A percentile compares a stretch with the other conserved stretches of the same genome.
phyloP scores from a whole-genome alignment of 495 filamentous ascomycete species.

The Tuber indicum region DNA sequence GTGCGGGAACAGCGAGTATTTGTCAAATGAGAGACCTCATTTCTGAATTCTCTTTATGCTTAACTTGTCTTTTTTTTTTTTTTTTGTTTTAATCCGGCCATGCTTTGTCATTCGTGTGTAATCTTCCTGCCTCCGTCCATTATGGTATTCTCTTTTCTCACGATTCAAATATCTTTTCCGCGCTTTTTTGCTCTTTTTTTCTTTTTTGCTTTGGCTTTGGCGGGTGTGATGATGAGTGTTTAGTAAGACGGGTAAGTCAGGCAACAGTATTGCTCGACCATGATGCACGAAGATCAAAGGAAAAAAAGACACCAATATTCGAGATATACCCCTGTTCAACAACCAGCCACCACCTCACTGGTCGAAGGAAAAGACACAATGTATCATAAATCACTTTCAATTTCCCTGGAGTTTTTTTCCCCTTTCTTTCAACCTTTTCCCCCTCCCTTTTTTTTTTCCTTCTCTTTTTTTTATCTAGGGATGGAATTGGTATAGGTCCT shows the following conservation, averaged over 20 bases:
- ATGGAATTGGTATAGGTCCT: background rate
- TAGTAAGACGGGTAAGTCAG: background rate
- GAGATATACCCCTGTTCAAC: background rate
- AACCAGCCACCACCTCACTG: background rate
- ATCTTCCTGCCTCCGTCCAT: background rate
- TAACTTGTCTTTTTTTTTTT: background rate
- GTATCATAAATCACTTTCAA: background rate
- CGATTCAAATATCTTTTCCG: background rate
- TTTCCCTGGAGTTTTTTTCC: background rate
- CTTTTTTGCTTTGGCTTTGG: background rate
- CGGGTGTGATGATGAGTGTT: background rate
- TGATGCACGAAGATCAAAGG: background rate
- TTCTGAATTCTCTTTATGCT: background rate
- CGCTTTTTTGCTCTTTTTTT: background rate
- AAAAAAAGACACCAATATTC: background rate
- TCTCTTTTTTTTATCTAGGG: background rate
- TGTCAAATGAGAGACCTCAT: background rate
- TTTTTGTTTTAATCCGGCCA: background rate
- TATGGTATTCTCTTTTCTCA: background rate
- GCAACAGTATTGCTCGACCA: background rate
- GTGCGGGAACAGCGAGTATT: background rate
- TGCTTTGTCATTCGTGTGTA: background rate
- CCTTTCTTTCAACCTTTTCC: background rate
- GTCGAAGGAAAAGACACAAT: background rate
- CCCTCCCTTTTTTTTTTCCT: background rate